Evolutionary conservation across 2,329 filamentous ascomycete genomes (phyloP).

Genomic region (Pestalotiopsis sp.): DNA sequence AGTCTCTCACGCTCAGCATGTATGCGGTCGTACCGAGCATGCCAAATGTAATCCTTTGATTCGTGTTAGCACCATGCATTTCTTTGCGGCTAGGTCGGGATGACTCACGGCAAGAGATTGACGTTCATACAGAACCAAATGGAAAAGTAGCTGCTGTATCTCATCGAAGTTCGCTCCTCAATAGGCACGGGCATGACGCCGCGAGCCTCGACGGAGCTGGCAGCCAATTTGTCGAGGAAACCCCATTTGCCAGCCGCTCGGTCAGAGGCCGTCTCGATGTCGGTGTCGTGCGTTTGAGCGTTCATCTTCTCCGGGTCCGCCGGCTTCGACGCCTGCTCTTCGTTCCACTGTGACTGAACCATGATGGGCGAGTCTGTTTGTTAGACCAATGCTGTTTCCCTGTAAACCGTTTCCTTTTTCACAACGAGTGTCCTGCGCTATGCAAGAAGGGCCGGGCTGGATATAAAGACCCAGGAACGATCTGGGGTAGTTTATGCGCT

Average conservation of each 20-base stretch:
- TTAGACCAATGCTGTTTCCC: not conserved
- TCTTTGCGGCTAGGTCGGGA: not conserved
- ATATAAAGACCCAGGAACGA: not conserved
- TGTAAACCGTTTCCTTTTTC: not conserved
- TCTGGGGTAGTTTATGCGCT: not conserved
- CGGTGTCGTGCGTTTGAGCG: not conserved
- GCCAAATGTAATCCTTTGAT: slow-evolving; percentile 59
- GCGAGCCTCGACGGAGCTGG: slow-evolving; percentile 25
- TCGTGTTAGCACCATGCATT: not conserved
- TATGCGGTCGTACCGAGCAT: slow-evolving; percentile 61
- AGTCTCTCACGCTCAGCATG: slow-evolving; percentile 57
- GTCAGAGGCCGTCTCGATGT: not conserved
- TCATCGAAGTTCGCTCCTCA: slow-evolving; percentile 29
- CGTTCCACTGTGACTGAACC: not conserved
- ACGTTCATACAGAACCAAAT: slow-evolving; percentile 32
- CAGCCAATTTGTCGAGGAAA: slow-evolving; percentile 15
- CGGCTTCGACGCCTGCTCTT: not conserved
- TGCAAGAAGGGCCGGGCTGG: not conserved
- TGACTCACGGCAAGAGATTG: slow-evolving; percentile 29
- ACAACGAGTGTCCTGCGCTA: not conserved
- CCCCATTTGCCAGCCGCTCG: not conserved
- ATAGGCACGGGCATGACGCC: slow-evolving; percentile 29
- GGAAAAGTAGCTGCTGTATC: slow-evolving; percentile 29
- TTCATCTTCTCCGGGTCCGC: not conserved
- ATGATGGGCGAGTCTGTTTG: not conserved